Conservation (phyloP, 2,329 filamentous ascomycete genomes). For the Phyllosticta citriasiana region DNA sequence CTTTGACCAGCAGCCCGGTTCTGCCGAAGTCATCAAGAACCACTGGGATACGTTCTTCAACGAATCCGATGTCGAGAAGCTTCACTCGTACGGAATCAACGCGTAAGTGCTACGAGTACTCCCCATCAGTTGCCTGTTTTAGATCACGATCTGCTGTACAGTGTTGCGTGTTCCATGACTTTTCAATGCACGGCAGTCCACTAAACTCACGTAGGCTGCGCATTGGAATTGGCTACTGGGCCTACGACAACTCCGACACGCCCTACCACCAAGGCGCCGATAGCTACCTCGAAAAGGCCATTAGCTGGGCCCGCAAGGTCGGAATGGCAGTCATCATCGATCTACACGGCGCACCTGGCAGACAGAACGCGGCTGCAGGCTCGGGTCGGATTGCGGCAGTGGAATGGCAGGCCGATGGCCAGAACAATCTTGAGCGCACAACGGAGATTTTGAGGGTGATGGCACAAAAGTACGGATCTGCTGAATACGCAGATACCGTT, state of each 20-base stretch:
- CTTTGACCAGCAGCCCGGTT: slow-evolving; percentile 25
- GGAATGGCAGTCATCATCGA: slow-evolving; percentile 42
- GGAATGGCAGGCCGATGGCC: slow-evolving; percentile 22
- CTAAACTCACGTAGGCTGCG: slow-evolving; percentile 24
- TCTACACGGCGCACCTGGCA: slow-evolving; percentile 43
- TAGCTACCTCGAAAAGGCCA: slow-evolving; percentile 36
- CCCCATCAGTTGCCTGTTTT: too few species aligned
- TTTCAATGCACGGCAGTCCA: not conserved
- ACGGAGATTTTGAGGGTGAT: slow-evolving; percentile 30
- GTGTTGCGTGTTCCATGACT: too few species aligned
- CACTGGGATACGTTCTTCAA: slow-evolving; percentile 32
- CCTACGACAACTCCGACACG: slow-evolving; percentile 33
- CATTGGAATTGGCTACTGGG: slow-evolving; percentile 47
- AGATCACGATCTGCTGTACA: too few species aligned
- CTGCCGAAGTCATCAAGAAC: slow-evolving; percentile 21
- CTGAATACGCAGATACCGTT: slow-evolving; percentile 32
- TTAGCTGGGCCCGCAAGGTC: slow-evolving; percentile 38
- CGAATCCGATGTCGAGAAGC: slow-evolving; percentile 33
- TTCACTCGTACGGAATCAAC: slow-evolving; percentile 27
- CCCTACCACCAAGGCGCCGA: slow-evolving; percentile 39
- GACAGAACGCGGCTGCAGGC: slow-evolving; percentile 42
- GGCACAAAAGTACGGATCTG: slow-evolving; percentile 30
- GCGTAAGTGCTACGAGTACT: slow-evolving; percentile 12
- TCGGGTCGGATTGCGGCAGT: slow-evolving; percentile 16
- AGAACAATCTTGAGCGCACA: slow-evolving; percentile 30